phyloP scores from a whole-genome alignment of 176 grass and related monocot species.

The Triticum aestivum region IWGSC_CS_RefSeq_v2.1 NC_057809.1:92776433-92776932 shows the following conservation, averaged over 20 bases:
- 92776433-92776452: constrained; percentile 24
- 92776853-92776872: not conserved
- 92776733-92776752: constrained; percentile 89
- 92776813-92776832: not conserved
- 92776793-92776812: constrained; percentile 68
- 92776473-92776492: constrained; percentile 28
- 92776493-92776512: constrained; percentile 44
- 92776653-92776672: not conserved
- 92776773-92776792: constrained; percentile 52
- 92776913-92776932: constrained; percentile 91
- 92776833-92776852: not conserved
- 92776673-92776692: not conserved
- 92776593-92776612: constrained; percentile 93
- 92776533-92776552: constrained; percentile 21
- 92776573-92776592: constrained; percentile 92
- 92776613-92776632: constrained; percentile 57
- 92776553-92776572: constrained; percentile 80
- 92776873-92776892: constrained; percentile 8
- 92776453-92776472: constrained; percentile 59
- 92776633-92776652: not conserved
- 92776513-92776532: not conserved
- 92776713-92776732: constrained; percentile 92
- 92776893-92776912: constrained; percentile 89
- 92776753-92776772: constrained; percentile 44
- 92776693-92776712: constrained; percentile 11